Evolutionary conservation across 805 yeast species (phyloP).

Genomic region (Alloascoidea africana): DNA sequence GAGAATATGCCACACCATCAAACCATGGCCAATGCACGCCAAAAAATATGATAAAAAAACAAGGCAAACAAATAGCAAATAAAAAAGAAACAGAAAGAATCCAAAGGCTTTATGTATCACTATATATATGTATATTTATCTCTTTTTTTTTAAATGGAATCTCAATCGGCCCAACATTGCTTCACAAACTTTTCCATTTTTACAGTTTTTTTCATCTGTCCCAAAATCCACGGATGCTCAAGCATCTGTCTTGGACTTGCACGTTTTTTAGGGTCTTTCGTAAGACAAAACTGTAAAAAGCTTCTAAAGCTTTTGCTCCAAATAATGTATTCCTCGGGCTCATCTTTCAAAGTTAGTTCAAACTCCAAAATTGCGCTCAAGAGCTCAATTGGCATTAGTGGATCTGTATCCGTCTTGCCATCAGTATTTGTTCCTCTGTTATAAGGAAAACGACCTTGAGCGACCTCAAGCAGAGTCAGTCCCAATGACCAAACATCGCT

Average conservation of each 20-base stretch:
- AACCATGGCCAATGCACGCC: too few species aligned
- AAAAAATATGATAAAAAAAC: too few species aligned
- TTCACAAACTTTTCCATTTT: constrained; percentile 77
- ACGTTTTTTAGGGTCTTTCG: constrained; percentile 62
- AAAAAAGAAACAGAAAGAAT: too few species aligned
- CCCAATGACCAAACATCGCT: constrained; percentile 97
- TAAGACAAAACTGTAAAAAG: constrained; percentile 59
- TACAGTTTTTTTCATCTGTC: constrained; percentile 57
- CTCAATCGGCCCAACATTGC: constrained; percentile 67
- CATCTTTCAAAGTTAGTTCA: constrained; percentile 37
- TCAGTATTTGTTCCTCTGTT: constrained; percentile 26
- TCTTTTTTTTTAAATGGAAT: too few species aligned
- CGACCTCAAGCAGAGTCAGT: constrained; percentile 81
- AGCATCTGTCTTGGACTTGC: constrained; percentile 93
- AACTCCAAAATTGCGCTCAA: constrained; percentile 53
- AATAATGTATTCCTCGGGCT: constrained; percentile 52
- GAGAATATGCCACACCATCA: too few species aligned
- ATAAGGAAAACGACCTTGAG: constrained; percentile 83
- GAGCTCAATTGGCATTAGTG: constrained; percentile 71
- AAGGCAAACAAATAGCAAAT: too few species aligned
- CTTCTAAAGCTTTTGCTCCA: constrained; percentile 81
- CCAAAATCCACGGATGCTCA: constrained; percentile 82
- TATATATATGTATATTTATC: too few species aligned
- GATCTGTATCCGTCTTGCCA: constrained; percentile 29
- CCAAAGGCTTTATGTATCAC: too few species aligned